Evolutionary conservation across 2,329 filamentous ascomycete species (phyloP), one percentile per base, ranked within the genome.

Genomic region (Cryphonectria parasitica): DNA sequence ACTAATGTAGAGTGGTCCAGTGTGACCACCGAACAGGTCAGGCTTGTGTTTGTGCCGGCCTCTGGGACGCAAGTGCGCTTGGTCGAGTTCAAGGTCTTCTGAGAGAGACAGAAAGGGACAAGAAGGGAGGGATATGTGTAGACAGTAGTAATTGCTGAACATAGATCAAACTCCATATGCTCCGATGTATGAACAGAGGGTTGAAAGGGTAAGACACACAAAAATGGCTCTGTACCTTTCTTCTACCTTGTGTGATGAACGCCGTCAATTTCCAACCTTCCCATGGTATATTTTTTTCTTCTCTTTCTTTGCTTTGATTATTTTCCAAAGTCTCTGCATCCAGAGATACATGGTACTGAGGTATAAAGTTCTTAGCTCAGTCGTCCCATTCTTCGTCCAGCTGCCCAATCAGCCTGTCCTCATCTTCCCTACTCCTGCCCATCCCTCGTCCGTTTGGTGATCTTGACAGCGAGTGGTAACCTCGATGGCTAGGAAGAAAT

Each of bases 321-420:
- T 49, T 71, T 60, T 66, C 34, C 61, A 52, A 41, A 11, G 5
- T 62, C 17, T 39, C 36, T 61, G 28, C 34, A 15, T 15, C 31
- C 19, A 58, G 43, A 45, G 13, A 19, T n/a, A 34, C 13, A 22
- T 17, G 13, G 17, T n/a, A 8, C 22, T 3, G 45, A 49, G 45
- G 22, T n/a, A 6, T n/a, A n/a, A 2, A 10, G 22, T 8, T 6
- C 19, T n/a, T n/a, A 22, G 19, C 66, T 80, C 77, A 90, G 74
- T 97, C 95, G 76, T 98, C 95, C 95, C 95, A 98, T 79, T 98
- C 95, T 80, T 98, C 95, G 77, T 98, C 96, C 71, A 98, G 85
- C 80, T 98, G 94, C 80, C 98, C 95, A 79, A 99, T 98, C 76
- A 98, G 82, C 73, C 94, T 85, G 80, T 98, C 98, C 82, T 98